phyloP scores from a whole-genome alignment of 306 rosid genomes.

The Dicorynia guianensis region DNA sequence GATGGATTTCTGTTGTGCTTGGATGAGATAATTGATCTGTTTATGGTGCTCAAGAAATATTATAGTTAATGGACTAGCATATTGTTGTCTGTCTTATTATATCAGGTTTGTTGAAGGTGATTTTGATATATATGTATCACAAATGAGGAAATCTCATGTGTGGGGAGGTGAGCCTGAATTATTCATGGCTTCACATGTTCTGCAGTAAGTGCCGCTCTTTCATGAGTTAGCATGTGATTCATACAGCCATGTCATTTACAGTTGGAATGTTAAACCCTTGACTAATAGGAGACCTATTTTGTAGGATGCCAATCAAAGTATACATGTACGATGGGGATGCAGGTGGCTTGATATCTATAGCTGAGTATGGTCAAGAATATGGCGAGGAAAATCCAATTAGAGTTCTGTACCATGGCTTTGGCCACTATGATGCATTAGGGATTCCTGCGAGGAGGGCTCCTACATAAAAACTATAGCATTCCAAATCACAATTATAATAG shows the following conservation, averaged over 20 bases:
- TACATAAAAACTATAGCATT: constrained; percentile 59
- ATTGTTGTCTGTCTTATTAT: constrained; percentile 39
- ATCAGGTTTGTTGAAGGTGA: constrained; percentile 95
- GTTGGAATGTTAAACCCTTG: constrained; percentile 37
- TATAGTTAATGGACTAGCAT: constrained; percentile 38
- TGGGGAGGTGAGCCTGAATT: constrained; percentile 99
- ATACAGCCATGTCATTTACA: background rate
- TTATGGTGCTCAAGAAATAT: background rate
- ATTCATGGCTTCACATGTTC: constrained; percentile 93
- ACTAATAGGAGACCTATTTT: constrained; percentile 28
- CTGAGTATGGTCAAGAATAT: constrained; percentile 93
- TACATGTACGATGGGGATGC: constrained; percentile 85
- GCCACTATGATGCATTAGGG: constrained; percentile 89
- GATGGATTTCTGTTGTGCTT: constrained; percentile 5
- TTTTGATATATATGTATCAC: constrained; percentile 76
- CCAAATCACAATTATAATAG: constrained; percentile 24
- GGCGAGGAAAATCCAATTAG: constrained; percentile 77
- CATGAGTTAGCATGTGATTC: constrained; percentile 12
- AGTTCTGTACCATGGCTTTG: constrained; percentile 91
- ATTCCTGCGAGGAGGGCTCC: constrained; percentile 58
- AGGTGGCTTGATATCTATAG: constrained; percentile 89
- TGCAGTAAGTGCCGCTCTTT: constrained; percentile 59
- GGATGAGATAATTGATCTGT: background rate
- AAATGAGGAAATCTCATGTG: constrained; percentile 80
- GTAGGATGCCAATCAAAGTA: constrained; percentile 94